A percentile compares a stretch with the other conserved stretches of the same genome.
Evolutionary conservation across 345 rosid genomes (phyloP).

Genomic region (Stellera chamaejasme): DNA sequence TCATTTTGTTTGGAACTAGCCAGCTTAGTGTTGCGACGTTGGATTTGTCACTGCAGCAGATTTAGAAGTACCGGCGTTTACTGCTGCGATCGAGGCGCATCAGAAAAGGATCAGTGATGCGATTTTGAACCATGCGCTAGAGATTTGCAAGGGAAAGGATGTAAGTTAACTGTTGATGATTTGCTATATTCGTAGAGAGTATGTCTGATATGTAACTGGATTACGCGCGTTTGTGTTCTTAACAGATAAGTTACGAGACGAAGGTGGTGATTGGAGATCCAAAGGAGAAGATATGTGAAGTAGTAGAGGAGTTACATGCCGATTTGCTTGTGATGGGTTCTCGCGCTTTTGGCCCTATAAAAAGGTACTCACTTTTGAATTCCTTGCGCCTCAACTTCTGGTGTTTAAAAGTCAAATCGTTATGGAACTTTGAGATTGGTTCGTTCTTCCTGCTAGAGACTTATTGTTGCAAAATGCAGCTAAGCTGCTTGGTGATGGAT

Average conservation of each 20-base stretch:
- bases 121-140: conserved; percentile 46
- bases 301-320: conserved; percentile 45
- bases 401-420: neutral
- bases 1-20: conserved; percentile 4
- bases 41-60: conserved; percentile 30
- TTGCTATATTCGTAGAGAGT: neutral
- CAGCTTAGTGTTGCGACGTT: neutral
- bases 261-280: conserved; percentile 76
- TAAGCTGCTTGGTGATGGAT: too few relatives aligned
- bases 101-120: conserved; percentile 66
- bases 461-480: too few relatives aligned
- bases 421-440: neutral
- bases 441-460: too few relatives aligned
- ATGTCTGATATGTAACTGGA: neutral
- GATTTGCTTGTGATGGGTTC: conserved; percentile 84
- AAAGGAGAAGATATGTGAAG: conserved; percentile 79
- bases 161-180: conserved; percentile 18
- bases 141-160: conserved; percentile 47
- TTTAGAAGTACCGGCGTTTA: conserved; percentile 80
- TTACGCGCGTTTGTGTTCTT: conserved; percentile 1
- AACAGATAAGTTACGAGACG: conserved; percentile 54
- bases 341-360: conserved; percentile 73
- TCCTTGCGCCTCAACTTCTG: neutral
- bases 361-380: conserved; percentile 36
- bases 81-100: conserved; percentile 81